Evolutionary conservation across 1,284 basidiomycete genomes (phyloP).

Genomic region (Ceratobasidium sp.): DNA sequence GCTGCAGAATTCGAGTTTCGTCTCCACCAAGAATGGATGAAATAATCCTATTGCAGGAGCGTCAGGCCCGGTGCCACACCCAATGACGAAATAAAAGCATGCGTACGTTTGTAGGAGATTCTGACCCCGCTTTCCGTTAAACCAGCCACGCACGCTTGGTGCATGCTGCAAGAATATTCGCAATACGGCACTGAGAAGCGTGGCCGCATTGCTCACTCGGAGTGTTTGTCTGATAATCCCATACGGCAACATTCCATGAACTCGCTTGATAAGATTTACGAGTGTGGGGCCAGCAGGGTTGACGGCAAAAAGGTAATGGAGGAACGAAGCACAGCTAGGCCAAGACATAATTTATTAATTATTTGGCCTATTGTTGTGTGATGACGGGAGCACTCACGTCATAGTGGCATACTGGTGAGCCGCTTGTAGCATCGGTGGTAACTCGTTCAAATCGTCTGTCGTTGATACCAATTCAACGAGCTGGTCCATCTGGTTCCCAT

Average conservation of each 20-base stretch:
- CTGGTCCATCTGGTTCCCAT: conserved; percentile 36
- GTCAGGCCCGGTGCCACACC: not conserved
- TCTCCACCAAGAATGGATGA: conserved; percentile 33
- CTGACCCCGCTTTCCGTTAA: conserved; percentile 25
- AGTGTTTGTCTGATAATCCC: conserved; percentile 29
- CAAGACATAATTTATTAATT: not conserved
- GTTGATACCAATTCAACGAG: conserved; percentile 16
- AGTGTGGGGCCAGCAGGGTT: conserved; percentile 38
- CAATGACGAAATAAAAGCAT: not conserved
- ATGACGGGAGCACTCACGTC: conserved; percentile 23
- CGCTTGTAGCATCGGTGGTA: conserved; percentile 18
- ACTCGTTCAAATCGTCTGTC: conserved; percentile 20
- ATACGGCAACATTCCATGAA: conserved; percentile 26
- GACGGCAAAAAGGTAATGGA: conserved; percentile 31
- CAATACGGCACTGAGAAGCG: conserved; percentile 24
- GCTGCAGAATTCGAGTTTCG: conserved; percentile 26
- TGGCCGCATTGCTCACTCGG: conserved; percentile 33
- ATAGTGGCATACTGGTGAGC: conserved; percentile 37
- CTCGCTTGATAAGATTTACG: conserved; percentile 25
- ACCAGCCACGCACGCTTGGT: conserved; percentile 28
- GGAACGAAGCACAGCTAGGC: conserved; percentile 26
- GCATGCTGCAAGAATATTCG: conserved; percentile 39
- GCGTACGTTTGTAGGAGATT: conserved; percentile 39
- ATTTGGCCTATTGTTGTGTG: not conserved
- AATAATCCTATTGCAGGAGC: not conserved